Conservation (phyloP, 2,329 filamentous ascomycete species). For the Neonectria sp. region DNA sequence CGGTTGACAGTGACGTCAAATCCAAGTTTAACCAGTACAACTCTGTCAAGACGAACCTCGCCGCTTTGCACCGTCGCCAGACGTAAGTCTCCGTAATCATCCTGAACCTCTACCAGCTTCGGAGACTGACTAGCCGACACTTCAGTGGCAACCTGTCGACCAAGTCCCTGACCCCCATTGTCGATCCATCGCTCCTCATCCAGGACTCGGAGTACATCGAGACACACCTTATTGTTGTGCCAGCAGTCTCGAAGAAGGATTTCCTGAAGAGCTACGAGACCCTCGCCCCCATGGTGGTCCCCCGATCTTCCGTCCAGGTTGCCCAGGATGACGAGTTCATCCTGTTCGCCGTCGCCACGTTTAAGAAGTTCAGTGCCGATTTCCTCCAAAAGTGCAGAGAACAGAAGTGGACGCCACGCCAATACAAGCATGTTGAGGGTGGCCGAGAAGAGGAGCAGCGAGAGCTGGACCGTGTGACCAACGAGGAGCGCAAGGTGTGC, state of each 20-base stretch:
- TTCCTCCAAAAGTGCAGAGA: conserved; percentile 95
- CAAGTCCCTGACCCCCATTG: conserved; percentile 91
- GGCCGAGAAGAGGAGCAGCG: conserved; percentile 90
- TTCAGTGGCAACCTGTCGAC: conserved; percentile 90
- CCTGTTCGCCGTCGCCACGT: conserved; percentile 89
- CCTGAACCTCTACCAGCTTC: neutral
- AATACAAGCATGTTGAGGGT: conserved; percentile 93
- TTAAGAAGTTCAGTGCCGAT: conserved; percentile 91
- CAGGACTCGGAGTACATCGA: conserved; percentile 97
- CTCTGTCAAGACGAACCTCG: conserved; percentile 87
- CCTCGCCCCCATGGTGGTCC: conserved; percentile 91
- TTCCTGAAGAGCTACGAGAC: conserved; percentile 93
- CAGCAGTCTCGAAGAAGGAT: conserved; percentile 84
- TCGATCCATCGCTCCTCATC: conserved; percentile 84
- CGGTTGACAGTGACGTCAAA: conserved; percentile 96
- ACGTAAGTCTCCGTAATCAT: conserved; percentile 69
- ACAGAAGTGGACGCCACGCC: conserved; percentile 93
- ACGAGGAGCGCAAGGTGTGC: conserved; percentile 93
- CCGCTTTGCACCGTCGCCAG: conserved; percentile 87
- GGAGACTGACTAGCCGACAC: conserved; percentile 26
- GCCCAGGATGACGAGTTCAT: conserved; percentile 92
- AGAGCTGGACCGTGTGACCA: conserved; percentile 85
- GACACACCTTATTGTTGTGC: conserved; percentile 93
- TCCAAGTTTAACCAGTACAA: conserved; percentile 96
- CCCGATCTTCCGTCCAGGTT: conserved; percentile 85